Evolutionary conservation across 352 stramenopile genomes (phyloP).

Genomic region (Phytophthora pseudosyringae): DNA sequence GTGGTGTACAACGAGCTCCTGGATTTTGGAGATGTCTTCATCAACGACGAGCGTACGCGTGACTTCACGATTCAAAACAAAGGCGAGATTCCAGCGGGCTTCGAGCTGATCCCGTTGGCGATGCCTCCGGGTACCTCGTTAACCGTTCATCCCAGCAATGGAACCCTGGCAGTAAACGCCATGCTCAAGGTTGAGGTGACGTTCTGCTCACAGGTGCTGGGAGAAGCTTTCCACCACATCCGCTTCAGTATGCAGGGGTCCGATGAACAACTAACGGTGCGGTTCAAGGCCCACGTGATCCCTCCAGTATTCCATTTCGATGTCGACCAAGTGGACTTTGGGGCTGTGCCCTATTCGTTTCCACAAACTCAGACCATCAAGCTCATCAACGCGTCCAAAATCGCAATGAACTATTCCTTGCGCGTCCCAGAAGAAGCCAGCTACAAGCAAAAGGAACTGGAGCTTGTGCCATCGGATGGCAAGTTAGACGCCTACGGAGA

Average conservation of each 20-base stretch:
- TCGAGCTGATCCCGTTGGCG: constrained; percentile 59
- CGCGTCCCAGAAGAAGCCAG: constrained; percentile 92
- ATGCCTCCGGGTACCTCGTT: constrained; percentile 46
- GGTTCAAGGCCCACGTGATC: constrained; percentile 92
- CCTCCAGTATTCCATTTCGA: constrained; percentile 95
- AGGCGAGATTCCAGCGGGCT: constrained; percentile 92
- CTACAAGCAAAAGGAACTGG: constrained; percentile 92
- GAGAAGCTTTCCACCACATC: constrained; percentile 88
- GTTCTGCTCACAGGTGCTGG: constrained; percentile 89
- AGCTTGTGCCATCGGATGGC: constrained; percentile 76
- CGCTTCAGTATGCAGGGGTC: constrained; percentile 89
- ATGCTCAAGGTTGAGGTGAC: constrained; percentile 86
- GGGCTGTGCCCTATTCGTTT: constrained; percentile 93
- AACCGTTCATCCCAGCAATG: constrained; percentile 51
- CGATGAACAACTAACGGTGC: constrained; percentile 78
- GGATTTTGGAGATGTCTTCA: constrained; percentile 96
- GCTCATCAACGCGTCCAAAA: constrained; percentile 94
- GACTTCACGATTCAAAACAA: constrained; percentile 94
- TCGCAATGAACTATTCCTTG: constrained; percentile 91
- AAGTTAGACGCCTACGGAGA: constrained; percentile 84
- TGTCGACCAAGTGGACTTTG: constrained; percentile 91
- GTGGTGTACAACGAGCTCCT: constrained; percentile 94
- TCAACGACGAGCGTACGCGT: constrained; percentile 88
- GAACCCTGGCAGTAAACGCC: constrained; percentile 76
- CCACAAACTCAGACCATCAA: constrained; percentile 71